These are phyloP conservation scores for Rhodamnia argentea DNA, from an alignment of 345 rosid species.

Conservation along the genomic window DNA sequence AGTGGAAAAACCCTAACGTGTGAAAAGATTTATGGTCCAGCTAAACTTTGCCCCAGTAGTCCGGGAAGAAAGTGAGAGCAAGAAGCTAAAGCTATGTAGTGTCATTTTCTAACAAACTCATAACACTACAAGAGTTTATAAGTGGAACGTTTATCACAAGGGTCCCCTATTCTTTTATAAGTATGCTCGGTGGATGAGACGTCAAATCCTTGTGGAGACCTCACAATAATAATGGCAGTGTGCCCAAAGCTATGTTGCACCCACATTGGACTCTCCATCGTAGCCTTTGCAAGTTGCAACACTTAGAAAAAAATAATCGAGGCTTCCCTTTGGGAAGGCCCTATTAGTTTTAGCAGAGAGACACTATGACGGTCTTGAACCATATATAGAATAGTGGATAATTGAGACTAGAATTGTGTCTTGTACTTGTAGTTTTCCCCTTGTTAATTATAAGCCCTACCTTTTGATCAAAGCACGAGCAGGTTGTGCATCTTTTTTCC, in stretches of 20 bases:
- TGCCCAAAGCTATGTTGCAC: neutral
- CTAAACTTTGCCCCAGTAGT: neutral
- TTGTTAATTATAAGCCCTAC: neutral
- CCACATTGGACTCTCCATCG: neutral
- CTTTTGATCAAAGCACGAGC: neutral
- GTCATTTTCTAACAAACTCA: neutral
- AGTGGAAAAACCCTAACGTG: neutral
- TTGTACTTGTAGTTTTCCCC: neutral
- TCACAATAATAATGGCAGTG: conserved; percentile 2
- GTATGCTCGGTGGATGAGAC: neutral
- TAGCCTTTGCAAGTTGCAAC: neutral
- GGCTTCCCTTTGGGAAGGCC: neutral
- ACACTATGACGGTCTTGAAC: neutral
- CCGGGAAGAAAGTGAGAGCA: neutral
- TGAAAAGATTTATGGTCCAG: neutral
- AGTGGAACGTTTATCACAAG: neutral
- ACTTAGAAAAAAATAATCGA: neutral
- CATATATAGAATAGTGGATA: neutral
- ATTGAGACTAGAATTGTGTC: neutral
- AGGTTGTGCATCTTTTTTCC: neutral
- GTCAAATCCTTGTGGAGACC: neutral
- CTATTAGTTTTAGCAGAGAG: neutral
- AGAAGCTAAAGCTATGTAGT: neutral
- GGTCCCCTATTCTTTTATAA: neutral
- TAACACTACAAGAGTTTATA: neutral